phyloP scores from a whole-genome alignment of 306 rosid species.

The Canavalia gladiata region DNA sequence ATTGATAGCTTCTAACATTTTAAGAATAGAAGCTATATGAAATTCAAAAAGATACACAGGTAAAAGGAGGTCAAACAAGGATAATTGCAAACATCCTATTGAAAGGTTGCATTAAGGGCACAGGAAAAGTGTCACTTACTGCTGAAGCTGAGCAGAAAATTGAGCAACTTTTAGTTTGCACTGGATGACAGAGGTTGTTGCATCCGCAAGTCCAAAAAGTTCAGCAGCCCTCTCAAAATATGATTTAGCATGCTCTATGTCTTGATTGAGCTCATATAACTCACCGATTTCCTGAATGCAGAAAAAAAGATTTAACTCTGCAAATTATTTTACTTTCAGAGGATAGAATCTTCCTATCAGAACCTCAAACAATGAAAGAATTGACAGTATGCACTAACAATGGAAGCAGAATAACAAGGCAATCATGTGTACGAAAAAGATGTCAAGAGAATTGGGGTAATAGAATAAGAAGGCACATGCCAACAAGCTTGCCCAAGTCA shows the following conservation, averaged over 20 bases:
- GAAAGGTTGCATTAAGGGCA: conserved; percentile 21
- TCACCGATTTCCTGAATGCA: conserved; percentile 65
- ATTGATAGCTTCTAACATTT: conserved; percentile 11
- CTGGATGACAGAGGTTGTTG: conserved; percentile 60
- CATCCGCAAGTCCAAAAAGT: conserved; percentile 52
- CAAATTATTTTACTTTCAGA: conserved; percentile 12
- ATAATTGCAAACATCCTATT: conserved; percentile 9
- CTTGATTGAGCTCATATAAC: conserved; percentile 51
- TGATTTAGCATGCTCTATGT: conserved; percentile 51
- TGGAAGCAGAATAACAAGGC: conserved; percentile 19
- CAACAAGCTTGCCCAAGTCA: not conserved
- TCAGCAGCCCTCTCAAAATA: conserved; percentile 64
- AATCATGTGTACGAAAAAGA: not conserved
- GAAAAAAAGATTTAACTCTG: conserved; percentile 35
- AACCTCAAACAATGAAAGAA: conserved; percentile 31
- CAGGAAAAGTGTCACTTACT: conserved; percentile 52
- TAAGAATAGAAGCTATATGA: not conserved
- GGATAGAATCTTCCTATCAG: conserved; percentile 21
- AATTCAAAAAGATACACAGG: conserved; percentile 35
- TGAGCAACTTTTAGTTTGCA: conserved; percentile 68
- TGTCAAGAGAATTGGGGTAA: conserved; percentile 12
- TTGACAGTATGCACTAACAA: conserved; percentile 11
- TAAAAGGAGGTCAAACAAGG: conserved; percentile 30
- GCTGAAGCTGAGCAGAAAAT: conserved; percentile 62
- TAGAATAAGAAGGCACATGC: not conserved